phyloP scores from a whole-genome alignment of 352 stramenopile species.

The Phytophthora kernoviae region DNA sequence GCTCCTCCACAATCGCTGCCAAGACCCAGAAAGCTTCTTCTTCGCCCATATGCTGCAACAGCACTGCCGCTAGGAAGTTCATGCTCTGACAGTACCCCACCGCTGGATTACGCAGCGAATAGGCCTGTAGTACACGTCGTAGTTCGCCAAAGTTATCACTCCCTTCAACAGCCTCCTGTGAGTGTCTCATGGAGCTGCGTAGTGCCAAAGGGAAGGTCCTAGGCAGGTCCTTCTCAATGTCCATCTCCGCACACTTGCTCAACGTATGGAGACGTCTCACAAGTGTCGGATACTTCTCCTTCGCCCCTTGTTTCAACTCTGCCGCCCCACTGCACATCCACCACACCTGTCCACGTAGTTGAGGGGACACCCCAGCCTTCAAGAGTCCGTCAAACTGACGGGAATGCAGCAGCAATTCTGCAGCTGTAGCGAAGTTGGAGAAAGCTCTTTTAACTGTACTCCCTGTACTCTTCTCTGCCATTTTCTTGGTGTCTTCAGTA shows the following conservation, averaged over 20 bases:
- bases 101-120: conserved; percentile 80
- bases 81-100: conserved; percentile 92
- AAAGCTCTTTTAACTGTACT: conserved; percentile 55
- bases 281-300: conserved; percentile 62
- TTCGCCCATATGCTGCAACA: conserved; percentile 84
- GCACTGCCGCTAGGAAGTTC: conserved; percentile 84
- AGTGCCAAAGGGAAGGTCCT: conserved; percentile 71
- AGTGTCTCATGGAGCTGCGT: conserved; percentile 29
- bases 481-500: conserved; percentile 18
- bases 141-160: conserved; percentile 62
- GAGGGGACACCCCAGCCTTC: conserved; percentile 63
- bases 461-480: conserved; percentile 26
- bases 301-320: conserved; percentile 42
- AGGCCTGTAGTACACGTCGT: conserved; percentile 82
- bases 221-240: conserved; percentile 91
- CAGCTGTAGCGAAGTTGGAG: conserved; percentile 53
- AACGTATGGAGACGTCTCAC: conserved; percentile 60
- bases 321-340: conserved; percentile 79
- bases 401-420: conserved; percentile 54
- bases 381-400: conserved; percentile 74
- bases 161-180: conserved; percentile 27
- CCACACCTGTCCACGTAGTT: conserved; percentile 78
- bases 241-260: conserved; percentile 68
- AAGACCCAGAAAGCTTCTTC: conserved; percentile 91
- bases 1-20: conserved; percentile 85